Evolutionary conservation across 2,329 filamentous ascomycete species (phyloP).

Genomic region (Colletotrichum tabaci): DNA sequence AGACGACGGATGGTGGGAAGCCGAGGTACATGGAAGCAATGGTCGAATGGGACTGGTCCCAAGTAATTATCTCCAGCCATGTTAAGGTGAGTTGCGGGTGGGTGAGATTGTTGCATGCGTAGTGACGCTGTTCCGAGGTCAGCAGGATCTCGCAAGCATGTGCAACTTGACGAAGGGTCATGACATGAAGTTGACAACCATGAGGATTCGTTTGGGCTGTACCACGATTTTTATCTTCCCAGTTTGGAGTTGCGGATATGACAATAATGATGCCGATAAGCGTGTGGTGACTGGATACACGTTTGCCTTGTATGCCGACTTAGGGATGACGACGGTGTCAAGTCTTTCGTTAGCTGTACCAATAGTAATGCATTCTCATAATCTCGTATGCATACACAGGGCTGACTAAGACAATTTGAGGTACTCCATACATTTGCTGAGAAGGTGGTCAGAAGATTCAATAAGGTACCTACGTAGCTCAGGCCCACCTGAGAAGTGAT

Average conservation of each 20-base stretch:
- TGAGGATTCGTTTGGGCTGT: neutral
- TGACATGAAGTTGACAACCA: neutral
- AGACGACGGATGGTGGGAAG: conserved; percentile 99
- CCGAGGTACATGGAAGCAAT: conserved; percentile 83
- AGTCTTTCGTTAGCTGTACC: neutral
- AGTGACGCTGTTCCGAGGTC: neutral
- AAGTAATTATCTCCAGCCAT: conserved; percentile 76
- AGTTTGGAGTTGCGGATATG: neutral
- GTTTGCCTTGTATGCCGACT: neutral
- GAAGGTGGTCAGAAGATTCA: neutral
- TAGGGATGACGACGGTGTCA: too few relatives aligned
- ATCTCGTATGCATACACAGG: neutral
- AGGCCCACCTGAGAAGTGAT: neutral
- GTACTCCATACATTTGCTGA: neutral
- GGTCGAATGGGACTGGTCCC: conserved; percentile 74
- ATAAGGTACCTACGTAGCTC: neutral
- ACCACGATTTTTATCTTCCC: neutral
- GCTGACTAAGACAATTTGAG: neutral
- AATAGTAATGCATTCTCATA: neutral
- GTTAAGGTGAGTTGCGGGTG: conserved; percentile 49
- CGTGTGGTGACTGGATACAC: neutral
- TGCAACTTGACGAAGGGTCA: neutral
- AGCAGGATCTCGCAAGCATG: neutral
- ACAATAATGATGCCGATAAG: neutral
- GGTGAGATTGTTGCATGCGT: neutral